phyloP scores from a whole-genome alignment of 257 asterid genomes.

The Scutellaria barbata region DNA sequence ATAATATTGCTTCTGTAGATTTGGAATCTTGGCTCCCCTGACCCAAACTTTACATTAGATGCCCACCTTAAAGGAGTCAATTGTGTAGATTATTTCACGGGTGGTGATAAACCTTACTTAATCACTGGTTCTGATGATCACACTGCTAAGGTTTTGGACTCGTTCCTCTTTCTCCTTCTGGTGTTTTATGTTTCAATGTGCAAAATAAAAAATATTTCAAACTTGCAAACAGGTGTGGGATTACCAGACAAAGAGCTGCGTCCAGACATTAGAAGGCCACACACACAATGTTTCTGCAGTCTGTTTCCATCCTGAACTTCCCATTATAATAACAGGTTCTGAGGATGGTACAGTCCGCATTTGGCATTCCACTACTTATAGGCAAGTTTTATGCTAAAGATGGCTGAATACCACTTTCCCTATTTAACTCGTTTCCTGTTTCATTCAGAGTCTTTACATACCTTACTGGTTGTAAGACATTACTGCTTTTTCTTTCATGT shows the following conservation, averaged over 20 bases:
- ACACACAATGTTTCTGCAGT: constrained; percentile 99
- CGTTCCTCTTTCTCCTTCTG: constrained; percentile 35
- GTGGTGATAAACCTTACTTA: constrained; percentile 95
- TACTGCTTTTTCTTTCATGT: not conserved
- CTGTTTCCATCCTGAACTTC: constrained; percentile 98
- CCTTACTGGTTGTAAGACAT: constrained; percentile 7
- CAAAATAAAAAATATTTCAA: constrained; percentile 24
- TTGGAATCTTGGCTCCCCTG: constrained; percentile 99
- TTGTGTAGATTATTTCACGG: constrained; percentile 96
- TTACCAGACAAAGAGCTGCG: constrained; percentile 95
- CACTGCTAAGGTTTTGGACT: constrained; percentile 85
- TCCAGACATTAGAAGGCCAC: constrained; percentile 97
- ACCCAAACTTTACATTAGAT: constrained; percentile 96
- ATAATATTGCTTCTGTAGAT: constrained; percentile 57
- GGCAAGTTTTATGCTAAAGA: constrained; percentile 49
- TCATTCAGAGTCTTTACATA: constrained; percentile 17
- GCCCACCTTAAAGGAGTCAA: constrained; percentile 98
- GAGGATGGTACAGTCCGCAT: constrained; percentile 99
- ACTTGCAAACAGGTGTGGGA: constrained; percentile 86
- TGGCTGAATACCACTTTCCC: constrained; percentile 24
- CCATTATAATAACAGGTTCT: constrained; percentile 97
- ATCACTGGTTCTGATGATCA: constrained; percentile 99
- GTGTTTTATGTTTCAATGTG: constrained; percentile 11
- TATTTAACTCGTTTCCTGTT: constrained; percentile 13
- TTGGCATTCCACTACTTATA: constrained; percentile 97